These are phyloP conservation scores for Sugiyamaella grinbergsii DNA, from an alignment of 1,139 yeast species.

Conservation along the genomic window DNA sequence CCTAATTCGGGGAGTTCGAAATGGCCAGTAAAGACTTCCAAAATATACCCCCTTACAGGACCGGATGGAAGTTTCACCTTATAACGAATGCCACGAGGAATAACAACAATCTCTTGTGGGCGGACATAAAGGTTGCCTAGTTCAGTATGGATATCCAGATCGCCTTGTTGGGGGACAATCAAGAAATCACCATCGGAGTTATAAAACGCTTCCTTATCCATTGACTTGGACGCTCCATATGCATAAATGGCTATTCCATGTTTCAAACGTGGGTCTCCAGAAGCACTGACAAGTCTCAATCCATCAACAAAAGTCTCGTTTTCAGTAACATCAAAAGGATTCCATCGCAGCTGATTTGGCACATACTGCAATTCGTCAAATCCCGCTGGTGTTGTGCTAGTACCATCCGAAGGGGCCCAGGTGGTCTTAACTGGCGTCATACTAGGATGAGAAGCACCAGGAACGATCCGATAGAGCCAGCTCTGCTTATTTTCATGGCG, in stretches of 20 bases:
- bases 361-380: slow-evolving; percentile 29
- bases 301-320: slow-evolving; percentile 35
- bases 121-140: slow-evolving; percentile 36
- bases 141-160: slow-evolving; percentile 38
- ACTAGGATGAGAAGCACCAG: slow-evolving; percentile 34
- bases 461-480: slow-evolving; percentile 37
- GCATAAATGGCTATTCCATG: slow-evolving; percentile 38
- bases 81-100: slow-evolving; percentile 39
- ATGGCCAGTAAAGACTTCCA: slow-evolving; percentile 36
- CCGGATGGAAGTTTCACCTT: slow-evolving; percentile 30
- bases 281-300: slow-evolving; percentile 36
- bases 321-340: slow-evolving; percentile 35
- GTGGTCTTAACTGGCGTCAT: slow-evolving; percentile 26
- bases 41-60: slow-evolving; percentile 34
- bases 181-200: slow-evolving; percentile 36
- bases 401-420: slow-evolving; percentile 20
- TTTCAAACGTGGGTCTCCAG: slow-evolving; percentile 37
- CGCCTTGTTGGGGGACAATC: slow-evolving; percentile 39
- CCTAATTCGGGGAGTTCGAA: slow-evolving; percentile 41
- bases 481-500: slow-evolving; percentile 35
- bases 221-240: slow-evolving; percentile 33
- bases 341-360: slow-evolving; percentile 39
- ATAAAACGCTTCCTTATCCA: slow-evolving; percentile 36
- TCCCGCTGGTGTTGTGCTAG: slow-evolving; percentile 19
- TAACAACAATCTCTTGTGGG: slow-evolving; percentile 39